These are phyloP conservation scores for Penicillium goetzii DNA, from an alignment of 495 filamentous ascomycete genomes.

Conservation along the genomic window DNA sequence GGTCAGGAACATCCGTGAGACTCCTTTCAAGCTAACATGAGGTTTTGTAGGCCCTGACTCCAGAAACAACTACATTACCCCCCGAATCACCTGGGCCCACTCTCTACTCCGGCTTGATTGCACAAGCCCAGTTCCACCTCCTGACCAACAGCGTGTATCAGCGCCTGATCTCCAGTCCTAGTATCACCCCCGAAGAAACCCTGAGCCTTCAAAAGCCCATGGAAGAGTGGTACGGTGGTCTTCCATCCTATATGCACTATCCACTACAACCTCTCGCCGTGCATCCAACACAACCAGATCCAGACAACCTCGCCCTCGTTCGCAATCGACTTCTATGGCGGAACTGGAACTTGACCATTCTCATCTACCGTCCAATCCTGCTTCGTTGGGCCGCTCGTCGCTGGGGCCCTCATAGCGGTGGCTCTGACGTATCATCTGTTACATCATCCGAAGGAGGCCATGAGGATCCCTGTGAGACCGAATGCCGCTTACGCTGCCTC, in stretches of 20 bases:
- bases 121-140: conserved; percentile 53
- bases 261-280: conserved; percentile 29
- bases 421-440: conserved; percentile 27
- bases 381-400: conserved; percentile 52
- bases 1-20: background rate
- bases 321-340: conserved; percentile 53
- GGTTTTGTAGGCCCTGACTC: conserved; percentile 38
- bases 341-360: conserved; percentile 55
- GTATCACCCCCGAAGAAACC: conserved; percentile 51
- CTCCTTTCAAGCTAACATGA: background rate
- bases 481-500: conserved; percentile 48
- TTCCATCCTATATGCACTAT: conserved; percentile 52
- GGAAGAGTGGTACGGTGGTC: conserved; percentile 49
- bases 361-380: conserved; percentile 57
- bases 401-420: conserved; percentile 40
- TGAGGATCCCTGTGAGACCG: conserved; percentile 48
- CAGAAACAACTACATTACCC: conserved; percentile 47
- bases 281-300: conserved; percentile 31
- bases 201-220: conserved; percentile 50
- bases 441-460: conserved; percentile 32
- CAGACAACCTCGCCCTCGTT: conserved; percentile 44
- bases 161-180: conserved; percentile 55
- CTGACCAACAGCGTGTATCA: conserved; percentile 55
- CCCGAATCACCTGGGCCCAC: conserved; percentile 49
- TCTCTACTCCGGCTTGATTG: conserved; percentile 53